Evolutionary conservation across 2,329 filamentous ascomycete genomes (phyloP).

Genomic region (Arthrobotrys musiformis): DNA sequence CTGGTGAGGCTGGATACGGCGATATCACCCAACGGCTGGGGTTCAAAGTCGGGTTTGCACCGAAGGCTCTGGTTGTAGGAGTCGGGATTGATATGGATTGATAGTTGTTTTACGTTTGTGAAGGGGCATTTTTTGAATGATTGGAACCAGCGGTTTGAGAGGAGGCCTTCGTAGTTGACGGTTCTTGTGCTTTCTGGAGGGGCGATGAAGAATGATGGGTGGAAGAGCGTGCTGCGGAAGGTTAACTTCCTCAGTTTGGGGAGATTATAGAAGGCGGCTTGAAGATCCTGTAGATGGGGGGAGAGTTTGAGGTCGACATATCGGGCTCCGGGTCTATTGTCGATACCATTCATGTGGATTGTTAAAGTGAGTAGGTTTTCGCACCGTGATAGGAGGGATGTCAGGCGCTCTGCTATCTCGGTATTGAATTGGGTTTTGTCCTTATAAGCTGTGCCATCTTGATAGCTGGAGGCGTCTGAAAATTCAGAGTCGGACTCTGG

Average conservation of each 20-base stretch:
- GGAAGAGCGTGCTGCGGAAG: background rate
- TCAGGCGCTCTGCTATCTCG: background rate
- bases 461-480: no score
- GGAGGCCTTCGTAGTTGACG: background rate
- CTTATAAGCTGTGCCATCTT: background rate
- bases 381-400: background rate
- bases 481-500: background rate
- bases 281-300: background rate
- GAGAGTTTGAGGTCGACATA: background rate
- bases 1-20: background rate
- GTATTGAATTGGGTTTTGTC: background rate
- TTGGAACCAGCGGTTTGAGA: background rate
- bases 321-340: no score
- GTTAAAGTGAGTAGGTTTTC: background rate
- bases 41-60: background rate
- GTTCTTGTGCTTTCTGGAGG: background rate
- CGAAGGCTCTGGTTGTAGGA: background rate
- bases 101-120: background rate
- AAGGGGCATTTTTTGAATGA: background rate
- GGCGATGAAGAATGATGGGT: background rate
- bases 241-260: background rate
- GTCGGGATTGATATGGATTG: background rate
- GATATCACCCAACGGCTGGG: background rate
- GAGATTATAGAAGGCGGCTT: background rate
- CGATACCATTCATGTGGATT: background rate